Evolutionary conservation across 768 basidiomycete species (phyloP).

Genomic region (Termitomyces sp.): DNA sequence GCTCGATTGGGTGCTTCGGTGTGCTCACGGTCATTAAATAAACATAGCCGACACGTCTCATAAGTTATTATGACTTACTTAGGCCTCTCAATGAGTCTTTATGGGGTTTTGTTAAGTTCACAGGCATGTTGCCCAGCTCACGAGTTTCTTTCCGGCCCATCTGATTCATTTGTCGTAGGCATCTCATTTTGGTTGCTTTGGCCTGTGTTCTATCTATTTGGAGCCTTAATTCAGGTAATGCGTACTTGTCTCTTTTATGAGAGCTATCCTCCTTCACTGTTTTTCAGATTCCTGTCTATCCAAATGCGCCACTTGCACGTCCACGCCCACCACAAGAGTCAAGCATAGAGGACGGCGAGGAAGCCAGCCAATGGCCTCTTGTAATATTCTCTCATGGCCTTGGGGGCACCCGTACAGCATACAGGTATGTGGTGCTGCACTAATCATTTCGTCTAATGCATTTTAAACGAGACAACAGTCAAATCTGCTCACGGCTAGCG

Average conservation of each 20-base stretch:
- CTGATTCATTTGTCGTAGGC: constrained; percentile 17
- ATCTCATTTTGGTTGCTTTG: constrained; percentile 39
- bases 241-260: background rate
- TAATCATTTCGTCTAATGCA: background rate
- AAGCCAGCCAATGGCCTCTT: constrained; percentile 57
- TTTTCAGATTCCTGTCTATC: constrained; percentile 52
- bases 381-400: constrained; percentile 86
- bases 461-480: constrained; percentile 34
- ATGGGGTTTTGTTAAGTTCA: constrained; percentile 45
- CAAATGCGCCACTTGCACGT: constrained; percentile 49
- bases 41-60: background rate
- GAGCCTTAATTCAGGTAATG: constrained; percentile 40
- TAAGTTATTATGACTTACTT: background rate
- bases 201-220: constrained; percentile 52
- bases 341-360: constrained; percentile 5
- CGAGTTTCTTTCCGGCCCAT: background rate
- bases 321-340: constrained; percentile 34
- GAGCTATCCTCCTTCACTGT: background rate
- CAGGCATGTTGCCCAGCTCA: constrained; percentile 28
- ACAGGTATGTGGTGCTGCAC: constrained; percentile 39
- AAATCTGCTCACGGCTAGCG: constrained; percentile 70
- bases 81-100: constrained; percentile 45
- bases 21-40: constrained; percentile 9
- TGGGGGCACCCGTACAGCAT: constrained; percentile 67
- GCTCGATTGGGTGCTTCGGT: constrained; percentile 58